Base-by-base conservation (phyloP, 495 filamentous ascomycete genomes). In the Sabuloglossum arenarium region DNA sequence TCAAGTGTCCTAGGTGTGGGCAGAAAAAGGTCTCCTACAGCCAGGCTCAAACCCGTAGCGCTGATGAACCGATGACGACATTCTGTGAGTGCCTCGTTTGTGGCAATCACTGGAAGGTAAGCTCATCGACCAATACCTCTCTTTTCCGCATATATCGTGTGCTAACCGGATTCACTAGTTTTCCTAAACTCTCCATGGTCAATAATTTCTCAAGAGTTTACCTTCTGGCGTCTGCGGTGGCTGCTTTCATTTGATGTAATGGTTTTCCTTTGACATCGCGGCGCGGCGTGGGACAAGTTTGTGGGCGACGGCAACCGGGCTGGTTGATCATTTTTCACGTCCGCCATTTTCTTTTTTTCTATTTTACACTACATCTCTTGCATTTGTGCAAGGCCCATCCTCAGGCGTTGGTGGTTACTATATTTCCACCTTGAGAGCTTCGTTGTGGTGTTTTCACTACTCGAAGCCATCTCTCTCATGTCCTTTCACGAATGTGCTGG, bases 1-100 rank as follows among this genome's bases (percentile, higher is more conserved):
- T 97, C 59, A 81, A 84, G 69, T 98, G 91, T 69, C 78, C 87
- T 57, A 85, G 85, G 70, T 97, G 91, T 66, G 79, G 80, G 42
- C 77, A 94, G 75, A 88, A 85, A 72, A 91, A 86, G 73, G 91
- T 98, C 63, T 83, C 80, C 61, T 98, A 98, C 66, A 88, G 78
- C 31, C 91, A 96, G 70, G 91, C 93, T 28, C 93, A 97, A 72
- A 97, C 91, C 5, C 80, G 93, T 60, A 84, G 79, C 69, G 91
- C 91, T 47, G 91, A 98, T 76, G 91, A 88, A 64, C 84, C 84
- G 62, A 85, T 88, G 83, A 88, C 84, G 55, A 86, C 84, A 3
- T 86, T 86, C 64, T 88, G 84, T 67, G 80, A 84, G 64, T 87
- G 84, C 66, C 79, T 75, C 54, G 72, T 79, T 45, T 88, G 84